Evolutionary conservation across 2,329 filamentous ascomycete genomes (phyloP), one percentile per base, ranked within the genome.

Genomic region (Cryphonectria japonica): DNA sequence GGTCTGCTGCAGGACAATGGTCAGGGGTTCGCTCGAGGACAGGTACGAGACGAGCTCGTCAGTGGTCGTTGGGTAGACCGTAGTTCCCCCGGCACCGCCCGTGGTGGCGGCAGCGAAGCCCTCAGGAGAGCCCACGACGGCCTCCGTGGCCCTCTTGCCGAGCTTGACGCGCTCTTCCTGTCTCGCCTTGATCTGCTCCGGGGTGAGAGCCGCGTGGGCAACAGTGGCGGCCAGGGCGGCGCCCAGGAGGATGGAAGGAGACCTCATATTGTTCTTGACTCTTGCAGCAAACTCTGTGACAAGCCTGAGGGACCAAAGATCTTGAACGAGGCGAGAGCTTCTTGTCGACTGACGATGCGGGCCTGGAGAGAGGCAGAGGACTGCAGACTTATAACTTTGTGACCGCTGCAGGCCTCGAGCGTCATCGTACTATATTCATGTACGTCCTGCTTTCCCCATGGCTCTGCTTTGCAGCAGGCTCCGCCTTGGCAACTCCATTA

Each of bases 1-100:
- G 59, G 82, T 83, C 77, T 88, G 86, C 77, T 85, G 83, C 37
- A 91, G 81, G 69, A 91, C 83, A 75, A 91, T 90, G 29, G 41
- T 22, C 6, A 61, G 46, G 6, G 66, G 22, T 6, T 19, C 16
- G 8, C 1, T 11, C 16, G 37, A 70, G 34, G 41, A 50, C 8
- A 71, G 34, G 46, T 41, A 67, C 52, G 81, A 84, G 78, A 86
- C 85, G 66, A 91, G 85, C 83, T 92, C 83, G 41, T 81, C 82
- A 46, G 79, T 88, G 59, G 82, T 86, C 29, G 78, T 81, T 11
- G 88, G 88, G 75, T 87, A 86, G 29, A 86, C 86, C 34, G 86
- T 78, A 8, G 82, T 79, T 22, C 86, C 88, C 70, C 75, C 82
- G 66, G 88, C 88, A 75, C 89, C 89, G 59, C 89, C 89, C 26